Evolutionary conservation across 805 yeast genomes (phyloP).

Genomic region (Pichia rugopelliculosa): DNA sequence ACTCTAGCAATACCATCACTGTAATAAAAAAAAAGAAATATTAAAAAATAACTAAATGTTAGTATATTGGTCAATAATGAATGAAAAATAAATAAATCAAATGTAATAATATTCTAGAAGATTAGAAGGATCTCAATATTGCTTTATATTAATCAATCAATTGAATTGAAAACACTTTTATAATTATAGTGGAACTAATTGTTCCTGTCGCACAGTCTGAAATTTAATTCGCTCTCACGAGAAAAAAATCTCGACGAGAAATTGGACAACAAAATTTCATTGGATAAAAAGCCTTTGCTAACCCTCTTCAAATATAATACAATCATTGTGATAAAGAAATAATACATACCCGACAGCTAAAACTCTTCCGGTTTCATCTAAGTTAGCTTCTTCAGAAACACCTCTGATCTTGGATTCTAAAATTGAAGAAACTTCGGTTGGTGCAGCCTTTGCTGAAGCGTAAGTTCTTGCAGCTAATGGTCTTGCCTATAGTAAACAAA

Average conservation of each 20-base stretch:
- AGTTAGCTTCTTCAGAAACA: slow-evolving; percentile 93
- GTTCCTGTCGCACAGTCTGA: too few species aligned
- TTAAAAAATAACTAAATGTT: neutral
- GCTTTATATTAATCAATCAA: too few species aligned
- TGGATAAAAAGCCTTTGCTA: neutral
- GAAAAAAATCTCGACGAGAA: neutral
- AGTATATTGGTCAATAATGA: neutral
- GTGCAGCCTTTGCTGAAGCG: slow-evolving; percentile 96
- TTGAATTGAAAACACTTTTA: neutral
- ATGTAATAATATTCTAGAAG: neutral
- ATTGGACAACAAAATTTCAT: neutral
- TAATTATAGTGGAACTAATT: neutral
- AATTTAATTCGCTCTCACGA: neutral
- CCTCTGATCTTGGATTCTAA: slow-evolving; percentile 99
- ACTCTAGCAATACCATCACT: slow-evolving; percentile 99
- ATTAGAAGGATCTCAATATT: too few species aligned
- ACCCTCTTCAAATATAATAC: neutral
- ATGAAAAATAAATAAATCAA: neutral
- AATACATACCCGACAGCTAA: slow-evolving; percentile 85
- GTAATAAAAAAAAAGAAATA: slow-evolving; percentile 14
- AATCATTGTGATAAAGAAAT: neutral
- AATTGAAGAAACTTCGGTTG: slow-evolving; percentile 98
- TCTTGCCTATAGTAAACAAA: slow-evolving; percentile 47
- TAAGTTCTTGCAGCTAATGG: slow-evolving; percentile 68
- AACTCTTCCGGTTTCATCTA: slow-evolving; percentile 99